These are phyloP conservation scores for Cordyceps javanica DNA, from an alignment of 2,329 filamentous ascomycete genomes.

Conservation along the genomic window DNA sequence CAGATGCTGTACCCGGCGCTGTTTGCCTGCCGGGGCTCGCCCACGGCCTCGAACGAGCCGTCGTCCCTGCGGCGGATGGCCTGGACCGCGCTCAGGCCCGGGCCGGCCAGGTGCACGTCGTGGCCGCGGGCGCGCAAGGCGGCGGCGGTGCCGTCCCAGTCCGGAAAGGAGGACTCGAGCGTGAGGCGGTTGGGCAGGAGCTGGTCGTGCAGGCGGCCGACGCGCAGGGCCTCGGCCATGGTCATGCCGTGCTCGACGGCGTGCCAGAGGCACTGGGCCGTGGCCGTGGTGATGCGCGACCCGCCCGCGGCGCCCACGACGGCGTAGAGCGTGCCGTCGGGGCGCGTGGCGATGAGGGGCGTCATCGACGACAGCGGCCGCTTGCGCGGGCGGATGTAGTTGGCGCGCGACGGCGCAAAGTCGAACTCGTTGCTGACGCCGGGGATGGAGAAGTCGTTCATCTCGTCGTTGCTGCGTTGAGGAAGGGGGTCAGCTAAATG, in stretches of 20 bases:
- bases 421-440: constrained; percentile 73
- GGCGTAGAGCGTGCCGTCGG: constrained; percentile 59
- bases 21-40: constrained; percentile 67
- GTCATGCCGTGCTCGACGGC: constrained; percentile 59
- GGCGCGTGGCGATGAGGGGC: constrained; percentile 64
- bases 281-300: constrained; percentile 75
- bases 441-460: constrained; percentile 83
- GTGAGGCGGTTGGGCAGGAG: constrained; percentile 62
- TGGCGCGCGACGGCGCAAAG: constrained; percentile 70
- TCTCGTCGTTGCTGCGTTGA: constrained; percentile 51
- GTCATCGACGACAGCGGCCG: constrained; percentile 78
- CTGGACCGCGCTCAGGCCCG: constrained; percentile 64
- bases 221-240: constrained; percentile 53
- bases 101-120: constrained; percentile 62
- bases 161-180: constrained; percentile 59
- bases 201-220: constrained; percentile 75
- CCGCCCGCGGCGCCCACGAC: constrained; percentile 73
- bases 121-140: constrained; percentile 62
- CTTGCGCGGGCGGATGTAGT: constrained; percentile 77
- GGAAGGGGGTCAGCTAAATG: constrained; percentile 10
- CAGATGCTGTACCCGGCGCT: constrained; percentile 56
- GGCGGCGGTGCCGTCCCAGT: constrained; percentile 53
- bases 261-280: constrained; percentile 67
- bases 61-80: constrained; percentile 54
- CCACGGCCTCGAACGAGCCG: constrained; percentile 70